These are phyloP conservation scores for Fagus crenata DNA, from an alignment of 306 rosid genomes.

Conservation along the genomic window DNA sequence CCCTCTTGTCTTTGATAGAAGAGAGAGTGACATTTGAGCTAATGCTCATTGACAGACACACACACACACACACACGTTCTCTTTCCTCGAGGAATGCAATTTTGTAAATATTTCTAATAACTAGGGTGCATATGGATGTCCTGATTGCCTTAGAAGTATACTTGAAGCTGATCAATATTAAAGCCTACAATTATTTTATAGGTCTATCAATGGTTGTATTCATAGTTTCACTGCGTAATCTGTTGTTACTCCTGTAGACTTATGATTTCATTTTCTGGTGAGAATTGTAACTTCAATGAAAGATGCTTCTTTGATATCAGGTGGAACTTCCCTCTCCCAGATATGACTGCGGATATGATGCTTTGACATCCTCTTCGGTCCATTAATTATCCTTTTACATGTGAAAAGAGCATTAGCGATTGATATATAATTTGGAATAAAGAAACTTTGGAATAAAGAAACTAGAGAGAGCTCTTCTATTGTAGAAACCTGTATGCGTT, in stretches of 20 bases:
- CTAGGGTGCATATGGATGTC: not conserved
- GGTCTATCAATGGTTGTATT: not conserved
- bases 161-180: not conserved
- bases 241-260: not conserved
- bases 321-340: constrained; percentile 40
- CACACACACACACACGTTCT: too few relatives aligned
- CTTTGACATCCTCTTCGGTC: constrained; percentile 34
- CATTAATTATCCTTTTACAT: constrained; percentile 37
- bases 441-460: constrained; percentile 48
- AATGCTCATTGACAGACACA: too few relatives aligned
- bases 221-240: not conserved
- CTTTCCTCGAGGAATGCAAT: too few relatives aligned
- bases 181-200: not conserved
- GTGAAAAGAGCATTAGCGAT: constrained; percentile 37
- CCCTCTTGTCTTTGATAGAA: not conserved
- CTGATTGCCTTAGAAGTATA: not conserved
- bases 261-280: not conserved
- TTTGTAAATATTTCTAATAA: too few relatives aligned
- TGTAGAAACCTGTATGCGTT: constrained; percentile 9
- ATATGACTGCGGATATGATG: constrained; percentile 38
- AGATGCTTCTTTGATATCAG: constrained; percentile 38
- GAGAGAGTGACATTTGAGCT: not conserved
- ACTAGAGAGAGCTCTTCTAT: constrained; percentile 19
- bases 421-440: constrained; percentile 45
- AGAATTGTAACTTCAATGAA: constrained; percentile 7